phyloP scores from a whole-genome alignment of 345 rosid species.

The Acer campestre region DNA sequence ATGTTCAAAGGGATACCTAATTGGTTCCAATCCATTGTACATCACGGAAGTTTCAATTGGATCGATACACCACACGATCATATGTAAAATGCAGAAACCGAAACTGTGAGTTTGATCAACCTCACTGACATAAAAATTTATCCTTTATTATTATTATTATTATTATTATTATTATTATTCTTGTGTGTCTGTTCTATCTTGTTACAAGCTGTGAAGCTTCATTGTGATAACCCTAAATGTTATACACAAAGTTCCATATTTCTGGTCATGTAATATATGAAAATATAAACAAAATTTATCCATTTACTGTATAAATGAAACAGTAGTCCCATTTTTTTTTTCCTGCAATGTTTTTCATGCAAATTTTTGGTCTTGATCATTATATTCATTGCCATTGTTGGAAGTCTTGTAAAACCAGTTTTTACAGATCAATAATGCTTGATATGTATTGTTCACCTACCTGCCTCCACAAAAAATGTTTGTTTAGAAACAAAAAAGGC shows the following conservation, averaged over 20 bases:
- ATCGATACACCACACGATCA: conserved; percentile 39
- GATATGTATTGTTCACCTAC: neutral
- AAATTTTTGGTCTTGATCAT: neutral
- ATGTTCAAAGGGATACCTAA: conserved; percentile 59
- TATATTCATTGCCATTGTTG: conserved; percentile 4
- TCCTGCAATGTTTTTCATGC: neutral
- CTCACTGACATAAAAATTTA: conserved; percentile 21
- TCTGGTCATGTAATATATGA: neutral
- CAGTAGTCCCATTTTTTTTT: neutral
- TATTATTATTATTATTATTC: no score
- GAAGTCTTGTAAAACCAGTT: neutral
- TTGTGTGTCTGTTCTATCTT: conserved; percentile 8
- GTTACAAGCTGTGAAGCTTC: conserved; percentile 5
- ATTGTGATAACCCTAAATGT: neutral
- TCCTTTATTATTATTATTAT: neutral
- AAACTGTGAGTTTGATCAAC: conserved; percentile 25
- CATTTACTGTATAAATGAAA: conserved; percentile 5
- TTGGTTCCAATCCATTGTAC: conserved; percentile 75
- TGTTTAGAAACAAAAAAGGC: neutral
- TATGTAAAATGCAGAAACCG: conserved; percentile 20
- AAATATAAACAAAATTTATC: neutral
- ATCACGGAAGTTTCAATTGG: conserved; percentile 74
- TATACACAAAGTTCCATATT: conserved; percentile 1
- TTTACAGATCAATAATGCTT: conserved; percentile 2
- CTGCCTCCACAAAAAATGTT: neutral